Conservation (phyloP, 2,329 filamentous ascomycete species). For the Nemania sp. region DNA sequence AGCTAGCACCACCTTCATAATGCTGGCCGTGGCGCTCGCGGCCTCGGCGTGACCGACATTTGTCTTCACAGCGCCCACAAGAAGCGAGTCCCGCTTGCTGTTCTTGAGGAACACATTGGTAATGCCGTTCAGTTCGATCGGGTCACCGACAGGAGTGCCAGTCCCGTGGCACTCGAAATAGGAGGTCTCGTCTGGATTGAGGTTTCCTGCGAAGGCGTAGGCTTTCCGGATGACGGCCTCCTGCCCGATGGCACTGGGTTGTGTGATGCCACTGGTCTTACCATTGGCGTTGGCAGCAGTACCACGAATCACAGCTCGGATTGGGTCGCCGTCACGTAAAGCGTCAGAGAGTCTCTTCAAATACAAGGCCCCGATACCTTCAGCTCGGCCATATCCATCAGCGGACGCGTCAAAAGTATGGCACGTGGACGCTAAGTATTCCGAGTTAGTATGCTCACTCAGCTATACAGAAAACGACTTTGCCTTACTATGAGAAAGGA, state of each 20-base stretch:
- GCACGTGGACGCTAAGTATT: background rate
- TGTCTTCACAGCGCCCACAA: slow-evolving; percentile 21
- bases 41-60: slow-evolving; percentile 32
- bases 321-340: slow-evolving; percentile 20
- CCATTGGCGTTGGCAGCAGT: slow-evolving; percentile 33
- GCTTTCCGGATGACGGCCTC: slow-evolving; percentile 23
- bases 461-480: background rate
- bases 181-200: slow-evolving; percentile 25
- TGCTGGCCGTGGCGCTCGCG: slow-evolving; percentile 21
- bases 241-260: slow-evolving; percentile 31
- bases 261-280: slow-evolving; percentile 31
- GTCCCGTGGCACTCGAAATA: slow-evolving; percentile 20
- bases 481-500: slow-evolving; percentile 13
- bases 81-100: slow-evolving; percentile 1
- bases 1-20: slow-evolving; percentile 25
- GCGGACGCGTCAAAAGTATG: slow-evolving; percentile 23
- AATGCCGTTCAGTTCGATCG: slow-evolving; percentile 23
- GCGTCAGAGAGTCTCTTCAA: slow-evolving; percentile 19
- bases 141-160: slow-evolving; percentile 31
- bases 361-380: slow-evolving; percentile 14
- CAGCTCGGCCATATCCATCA: slow-evolving; percentile 20
- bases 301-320: slow-evolving; percentile 33
- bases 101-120: slow-evolving; percentile 3
- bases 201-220: slow-evolving; percentile 19
- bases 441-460: background rate